Evolutionary conservation across 163 green algal species (phyloP).

Genomic region (Prototheca stagnorum): DNA sequence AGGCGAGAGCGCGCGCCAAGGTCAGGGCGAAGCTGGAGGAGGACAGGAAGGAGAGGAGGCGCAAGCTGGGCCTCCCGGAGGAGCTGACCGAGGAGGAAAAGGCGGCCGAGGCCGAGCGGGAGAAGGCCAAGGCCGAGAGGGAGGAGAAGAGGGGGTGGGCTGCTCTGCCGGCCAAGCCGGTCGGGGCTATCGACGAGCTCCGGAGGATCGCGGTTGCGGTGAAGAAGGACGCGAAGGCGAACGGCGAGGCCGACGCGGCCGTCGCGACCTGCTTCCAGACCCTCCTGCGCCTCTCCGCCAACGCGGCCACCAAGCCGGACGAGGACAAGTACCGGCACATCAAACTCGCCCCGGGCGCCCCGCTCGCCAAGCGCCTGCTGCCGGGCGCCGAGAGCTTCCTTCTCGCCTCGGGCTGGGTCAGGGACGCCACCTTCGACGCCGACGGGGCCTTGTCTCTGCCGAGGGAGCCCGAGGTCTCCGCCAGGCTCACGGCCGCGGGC

Average conservation of each 20-base stretch:
- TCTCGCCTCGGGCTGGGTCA: constrained; percentile 58
- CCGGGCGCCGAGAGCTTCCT: constrained; percentile 52
- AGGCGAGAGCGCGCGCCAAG: constrained; percentile 51
- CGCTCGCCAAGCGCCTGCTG: constrained; percentile 65
- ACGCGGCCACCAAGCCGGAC: constrained; percentile 42
- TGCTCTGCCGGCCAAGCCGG: constrained; percentile 8
- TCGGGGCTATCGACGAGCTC: constrained; percentile 34
- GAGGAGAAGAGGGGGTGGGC: no score
- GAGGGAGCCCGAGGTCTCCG: constrained; percentile 8
- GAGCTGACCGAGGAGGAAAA: constrained; percentile 79
- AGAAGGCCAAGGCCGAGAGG: no score
- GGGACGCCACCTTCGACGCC: constrained; percentile 9
- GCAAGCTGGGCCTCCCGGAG: constrained; percentile 72
- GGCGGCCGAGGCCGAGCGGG: constrained; percentile 50
- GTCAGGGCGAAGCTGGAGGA: constrained; percentile 70
- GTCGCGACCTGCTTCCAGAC: constrained; percentile 61
- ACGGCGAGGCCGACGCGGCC: constrained; percentile 35
- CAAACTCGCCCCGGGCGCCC: constrained; percentile 60
- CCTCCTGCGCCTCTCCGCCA: constrained; percentile 74
- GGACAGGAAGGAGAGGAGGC: constrained; percentile 66
- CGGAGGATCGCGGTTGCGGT: constrained; percentile 56
- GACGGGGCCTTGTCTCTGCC: constrained; percentile 8
- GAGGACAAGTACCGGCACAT: constrained; percentile 83
- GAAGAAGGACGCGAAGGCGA: constrained; percentile 73
- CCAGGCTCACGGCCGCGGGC: constrained; percentile 31